Conservation (phyloP, 1,284 basidiomycete species). For the Boletus mariae region DNA sequence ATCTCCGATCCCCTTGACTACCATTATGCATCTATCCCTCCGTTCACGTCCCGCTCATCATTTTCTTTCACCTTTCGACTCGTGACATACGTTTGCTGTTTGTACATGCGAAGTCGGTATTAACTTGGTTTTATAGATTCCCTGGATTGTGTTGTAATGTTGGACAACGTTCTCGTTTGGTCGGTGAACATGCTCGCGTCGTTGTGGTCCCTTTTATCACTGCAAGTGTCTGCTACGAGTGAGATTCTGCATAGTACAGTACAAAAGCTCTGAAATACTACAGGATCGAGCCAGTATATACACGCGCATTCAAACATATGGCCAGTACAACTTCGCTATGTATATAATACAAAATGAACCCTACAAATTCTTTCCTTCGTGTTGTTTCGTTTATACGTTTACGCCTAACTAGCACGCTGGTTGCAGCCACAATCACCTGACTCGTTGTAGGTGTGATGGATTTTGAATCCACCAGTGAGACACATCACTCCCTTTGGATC, state of each 20-base stretch:
- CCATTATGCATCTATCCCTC: neutral
- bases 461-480: slow-evolving; percentile 15
- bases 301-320: neutral
- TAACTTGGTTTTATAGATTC: neutral
- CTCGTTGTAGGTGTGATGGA: slow-evolving; percentile 3
- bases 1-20: neutral
- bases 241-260: too few species aligned
- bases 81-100: neutral
- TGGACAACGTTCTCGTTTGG: neutral
- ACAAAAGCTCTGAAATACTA: neutral
- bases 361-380: neutral
- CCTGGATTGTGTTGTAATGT: slow-evolving; percentile 8
- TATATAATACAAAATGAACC: neutral
- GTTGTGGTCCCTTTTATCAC: too few species aligned
- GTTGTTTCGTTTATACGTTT: neutral
- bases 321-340: too few species aligned
- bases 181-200: neutral
- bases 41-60: neutral
- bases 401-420: neutral
- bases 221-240: too few species aligned
- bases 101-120: neutral
- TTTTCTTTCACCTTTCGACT: neutral
- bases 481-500: slow-evolving; percentile 12
- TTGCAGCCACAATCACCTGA: neutral
- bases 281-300: neutral